phyloP scores from a whole-genome alignment of 1,284 basidiomycete species.

The Ganoderma lucidum region DNA sequence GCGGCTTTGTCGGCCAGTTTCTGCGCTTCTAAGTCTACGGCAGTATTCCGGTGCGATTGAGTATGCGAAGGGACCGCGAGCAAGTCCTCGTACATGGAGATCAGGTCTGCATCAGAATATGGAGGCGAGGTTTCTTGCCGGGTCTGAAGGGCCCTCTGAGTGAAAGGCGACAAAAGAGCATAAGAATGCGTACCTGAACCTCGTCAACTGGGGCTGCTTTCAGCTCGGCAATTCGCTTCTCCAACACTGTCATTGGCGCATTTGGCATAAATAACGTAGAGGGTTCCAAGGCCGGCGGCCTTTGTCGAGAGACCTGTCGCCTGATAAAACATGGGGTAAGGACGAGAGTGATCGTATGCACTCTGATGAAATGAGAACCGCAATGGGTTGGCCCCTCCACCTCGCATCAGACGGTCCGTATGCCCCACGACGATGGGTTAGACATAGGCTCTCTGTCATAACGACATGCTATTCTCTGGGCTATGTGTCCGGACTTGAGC shows the following conservation, averaged over 20 bases:
- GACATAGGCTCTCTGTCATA: not conserved
- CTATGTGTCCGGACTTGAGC: not conserved
- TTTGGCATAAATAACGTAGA: constrained; percentile 17
- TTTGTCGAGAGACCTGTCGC: constrained; percentile 15
- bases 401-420: not conserved
- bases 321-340: constrained; percentile 2
- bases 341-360: not conserved
- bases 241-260: constrained; percentile 29
- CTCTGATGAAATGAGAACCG: not conserved
- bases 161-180: not conserved
- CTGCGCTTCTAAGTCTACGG: constrained; percentile 16
- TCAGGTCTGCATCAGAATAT: constrained; percentile 59
- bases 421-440: too few species aligned
- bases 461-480: not conserved
- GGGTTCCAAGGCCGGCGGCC: constrained; percentile 5
- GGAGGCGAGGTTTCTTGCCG: constrained; percentile 27
- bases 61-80: constrained; percentile 50
- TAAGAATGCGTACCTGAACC: constrained; percentile 29
- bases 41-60: not conserved
- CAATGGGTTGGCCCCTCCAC: not conserved
- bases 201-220: constrained; percentile 30
- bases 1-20: constrained; percentile 17
- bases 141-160: constrained; percentile 3
- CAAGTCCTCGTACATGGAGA: constrained; percentile 61
- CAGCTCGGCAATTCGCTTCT: constrained; percentile 33